These are phyloP conservation scores for Raphanus raphanistrum DNA, from an alignment of 345 rosid genomes.

Conservation along the genomic window DNA sequence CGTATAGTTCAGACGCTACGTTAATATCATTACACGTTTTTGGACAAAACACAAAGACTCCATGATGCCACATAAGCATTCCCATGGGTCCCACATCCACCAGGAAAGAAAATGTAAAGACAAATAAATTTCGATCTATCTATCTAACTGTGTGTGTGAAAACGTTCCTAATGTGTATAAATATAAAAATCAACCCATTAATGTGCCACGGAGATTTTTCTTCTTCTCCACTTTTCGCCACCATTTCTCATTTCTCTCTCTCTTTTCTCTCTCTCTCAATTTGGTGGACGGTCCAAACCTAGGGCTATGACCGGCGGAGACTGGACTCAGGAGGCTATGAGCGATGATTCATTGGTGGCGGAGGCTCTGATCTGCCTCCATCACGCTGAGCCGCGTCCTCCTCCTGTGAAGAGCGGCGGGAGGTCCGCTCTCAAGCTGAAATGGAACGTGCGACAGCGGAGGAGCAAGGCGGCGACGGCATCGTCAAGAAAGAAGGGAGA, in stretches of 20 bases:
- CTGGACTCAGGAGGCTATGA: constrained; percentile 63
- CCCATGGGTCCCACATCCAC: constrained; percentile 33
- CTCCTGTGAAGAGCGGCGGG: constrained; percentile 13
- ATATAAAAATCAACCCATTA: constrained; percentile 24
- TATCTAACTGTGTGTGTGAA: constrained; percentile 24
- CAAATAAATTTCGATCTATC: background rate
- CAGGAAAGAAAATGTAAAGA: constrained; percentile 25
- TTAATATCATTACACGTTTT: background rate
- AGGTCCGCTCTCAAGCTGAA: constrained; percentile 44
- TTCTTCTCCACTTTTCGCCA: constrained; percentile 39
- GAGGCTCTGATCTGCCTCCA: constrained; percentile 60
- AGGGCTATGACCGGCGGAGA: constrained; percentile 51
- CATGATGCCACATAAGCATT: constrained; percentile 39
- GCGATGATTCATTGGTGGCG: constrained; percentile 60
- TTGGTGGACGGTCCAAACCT: constrained; percentile 18
- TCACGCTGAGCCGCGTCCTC: constrained; percentile 32
- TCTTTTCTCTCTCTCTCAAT: constrained; percentile 14
- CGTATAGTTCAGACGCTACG: constrained; percentile 2
- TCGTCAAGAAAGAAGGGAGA: constrained; percentile 42
- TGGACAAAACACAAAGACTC: constrained; percentile 12
- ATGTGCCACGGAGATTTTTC: constrained; percentile 40
- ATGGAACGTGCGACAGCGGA: constrained; percentile 74
- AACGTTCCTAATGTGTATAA: constrained; percentile 23
- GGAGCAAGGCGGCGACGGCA: constrained; percentile 46
- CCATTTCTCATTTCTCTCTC: constrained; percentile 9